phyloP scores from a whole-genome alignment of 441 rosid genomes.

The Euphorbia schlechtendalii region DNA sequence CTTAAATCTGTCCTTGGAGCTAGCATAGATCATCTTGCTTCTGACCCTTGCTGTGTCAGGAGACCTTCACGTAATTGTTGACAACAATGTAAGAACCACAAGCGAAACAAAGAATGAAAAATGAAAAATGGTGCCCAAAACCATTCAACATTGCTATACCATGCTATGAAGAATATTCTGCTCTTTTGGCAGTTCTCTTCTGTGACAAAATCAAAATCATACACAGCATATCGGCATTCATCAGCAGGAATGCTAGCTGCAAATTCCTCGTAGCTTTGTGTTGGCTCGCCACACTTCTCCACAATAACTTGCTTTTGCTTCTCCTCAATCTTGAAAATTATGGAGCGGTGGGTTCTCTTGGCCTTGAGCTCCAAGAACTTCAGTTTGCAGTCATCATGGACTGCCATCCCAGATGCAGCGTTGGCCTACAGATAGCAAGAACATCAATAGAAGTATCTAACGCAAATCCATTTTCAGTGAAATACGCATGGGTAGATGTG shows the following conservation, averaged over 20 bases:
- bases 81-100: neutral
- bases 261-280: constrained; percentile 42
- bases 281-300: constrained; percentile 50
- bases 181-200: constrained; percentile 51
- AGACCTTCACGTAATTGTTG: constrained; percentile 27
- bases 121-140: neutral
- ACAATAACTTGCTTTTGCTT: constrained; percentile 37
- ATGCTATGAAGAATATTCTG: constrained; percentile 59
- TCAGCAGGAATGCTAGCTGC: constrained; percentile 45
- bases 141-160: constrained; percentile 23
- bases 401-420: constrained; percentile 56
- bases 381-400: constrained; percentile 59
- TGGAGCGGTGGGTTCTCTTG: constrained; percentile 45
- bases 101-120: neutral
- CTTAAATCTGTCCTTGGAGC: constrained; percentile 38
- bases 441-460: constrained; percentile 6
- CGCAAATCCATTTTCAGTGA: neutral
- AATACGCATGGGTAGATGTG: too few species aligned
- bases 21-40: constrained; percentile 63
- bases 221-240: constrained; percentile 58
- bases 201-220: constrained; percentile 52
- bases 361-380: constrained; percentile 50
- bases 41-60: constrained; percentile 53
- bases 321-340: neutral
- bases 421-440: constrained; percentile 38